Conservation (phyloP, 352 stramenopile genomes). For the Pythium insidiosum region DNA sequence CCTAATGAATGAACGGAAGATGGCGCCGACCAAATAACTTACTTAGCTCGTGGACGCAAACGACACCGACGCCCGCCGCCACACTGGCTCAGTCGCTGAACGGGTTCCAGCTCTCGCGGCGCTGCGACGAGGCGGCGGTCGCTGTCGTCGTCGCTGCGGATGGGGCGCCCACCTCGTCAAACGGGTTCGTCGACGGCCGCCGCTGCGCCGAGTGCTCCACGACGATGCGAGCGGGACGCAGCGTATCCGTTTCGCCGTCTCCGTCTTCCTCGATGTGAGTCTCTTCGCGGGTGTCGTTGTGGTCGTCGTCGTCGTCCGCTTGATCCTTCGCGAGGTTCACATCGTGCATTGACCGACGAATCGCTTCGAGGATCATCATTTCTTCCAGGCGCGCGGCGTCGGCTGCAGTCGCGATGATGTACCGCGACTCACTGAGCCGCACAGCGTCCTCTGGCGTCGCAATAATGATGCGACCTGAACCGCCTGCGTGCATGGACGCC, state of each 20-base stretch:
- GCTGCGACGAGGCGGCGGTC: not conserved
- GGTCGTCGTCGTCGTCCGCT: conserved; percentile 3
- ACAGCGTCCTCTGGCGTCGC: conserved; percentile 14
- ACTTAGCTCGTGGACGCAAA: too few relatives aligned
- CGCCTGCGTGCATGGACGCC: not conserved
- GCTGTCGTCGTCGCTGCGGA: not conserved
- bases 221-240: conserved; percentile 1
- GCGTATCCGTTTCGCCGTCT: conserved; percentile 3
- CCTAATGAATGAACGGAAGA: too few relatives aligned
- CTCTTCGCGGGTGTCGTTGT: too few relatives aligned
- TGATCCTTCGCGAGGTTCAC: conserved; percentile 29
- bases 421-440: conserved; percentile 11
- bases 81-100: conserved; percentile 8
- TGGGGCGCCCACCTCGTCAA: too few relatives aligned
- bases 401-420: conserved; percentile 27
- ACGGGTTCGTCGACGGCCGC: conserved; percentile 15
- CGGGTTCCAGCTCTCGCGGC: conserved; percentile 13
- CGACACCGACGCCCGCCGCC: too few relatives aligned
- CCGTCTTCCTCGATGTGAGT: not conserved
- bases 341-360: conserved; percentile 74
- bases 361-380: conserved; percentile 78
- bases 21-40: too few relatives aligned
- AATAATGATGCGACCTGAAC: conserved; percentile 10
- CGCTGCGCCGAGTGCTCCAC: not conserved
- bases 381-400: conserved; percentile 63